These are phyloP conservation scores for Dissophora globulifera DNA, from an alignment of 192 early-diverging fungal genomes.

Conservation along the genomic window DNA sequence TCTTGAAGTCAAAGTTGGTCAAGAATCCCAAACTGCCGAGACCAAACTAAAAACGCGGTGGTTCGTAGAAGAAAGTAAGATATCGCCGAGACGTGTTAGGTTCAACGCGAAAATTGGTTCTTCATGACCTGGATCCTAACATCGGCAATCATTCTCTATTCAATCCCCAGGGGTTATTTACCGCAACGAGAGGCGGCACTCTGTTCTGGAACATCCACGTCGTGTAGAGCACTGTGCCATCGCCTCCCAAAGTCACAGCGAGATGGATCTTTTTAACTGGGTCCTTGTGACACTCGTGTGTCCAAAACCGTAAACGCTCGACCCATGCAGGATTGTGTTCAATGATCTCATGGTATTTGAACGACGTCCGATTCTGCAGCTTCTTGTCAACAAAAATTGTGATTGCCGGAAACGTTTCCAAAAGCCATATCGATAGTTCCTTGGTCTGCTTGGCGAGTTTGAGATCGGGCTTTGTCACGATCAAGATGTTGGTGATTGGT, in stretches of 20 bases:
- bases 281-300: slow-evolving; percentile 22
- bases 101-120: no score
- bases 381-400: slow-evolving; percentile 41
- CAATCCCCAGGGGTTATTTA: no score
- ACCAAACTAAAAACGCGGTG: slow-evolving; percentile 77
- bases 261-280: slow-evolving; percentile 31
- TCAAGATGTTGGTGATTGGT: slow-evolving; percentile 44
- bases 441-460: slow-evolving; percentile 41
- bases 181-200: slow-evolving; percentile 84
- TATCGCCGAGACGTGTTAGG: not conserved
- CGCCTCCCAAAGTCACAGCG: slow-evolving; percentile 77
- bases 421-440: slow-evolving; percentile 27
- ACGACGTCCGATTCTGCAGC: slow-evolving; percentile 24
- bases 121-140: no score
- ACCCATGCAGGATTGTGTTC: slow-evolving; percentile 24
- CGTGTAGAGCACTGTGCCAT: slow-evolving; percentile 93
- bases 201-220: slow-evolving; percentile 85
- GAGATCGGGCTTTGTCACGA: slow-evolving; percentile 51
- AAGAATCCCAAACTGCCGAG: slow-evolving; percentile 93
- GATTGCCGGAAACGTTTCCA: slow-evolving; percentile 30
- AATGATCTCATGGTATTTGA: slow-evolving; percentile 31
- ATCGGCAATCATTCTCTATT: no score
- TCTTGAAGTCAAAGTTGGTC: slow-evolving; percentile 83
- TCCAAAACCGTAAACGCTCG: slow-evolving; percentile 35
- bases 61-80: no score